Conservation (phyloP, 306 rosid genomes). For the Pyrus bretschneideri region DNA sequence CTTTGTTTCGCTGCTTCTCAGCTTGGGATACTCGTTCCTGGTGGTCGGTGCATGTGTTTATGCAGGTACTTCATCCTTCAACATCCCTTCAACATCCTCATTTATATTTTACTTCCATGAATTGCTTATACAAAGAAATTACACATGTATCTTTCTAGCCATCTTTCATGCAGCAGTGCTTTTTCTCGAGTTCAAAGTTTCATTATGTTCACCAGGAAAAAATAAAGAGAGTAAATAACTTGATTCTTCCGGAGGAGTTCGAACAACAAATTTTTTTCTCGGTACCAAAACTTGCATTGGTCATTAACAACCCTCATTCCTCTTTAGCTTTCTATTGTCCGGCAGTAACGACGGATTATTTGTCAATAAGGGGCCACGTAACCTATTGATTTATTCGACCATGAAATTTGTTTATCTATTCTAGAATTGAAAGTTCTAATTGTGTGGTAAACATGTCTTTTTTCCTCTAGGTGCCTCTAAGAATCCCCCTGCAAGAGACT, state of each 20-base stretch:
- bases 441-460: background rate
- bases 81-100: background rate
- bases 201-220: background rate
- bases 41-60: constrained; percentile 66
- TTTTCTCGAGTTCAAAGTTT: background rate
- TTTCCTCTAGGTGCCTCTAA: constrained; percentile 45
- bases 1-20: constrained; percentile 60
- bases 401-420: background rate
- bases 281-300: background rate
- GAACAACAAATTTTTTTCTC: background rate
- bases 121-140: background rate
- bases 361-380: background rate
- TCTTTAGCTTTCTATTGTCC: background rate
- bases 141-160: background rate
- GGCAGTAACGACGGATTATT: background rate
- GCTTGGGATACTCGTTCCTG: constrained; percentile 67
- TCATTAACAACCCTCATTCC: background rate
- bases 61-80: constrained; percentile 42
- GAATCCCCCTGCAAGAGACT: constrained; percentile 50
- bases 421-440: background rate
- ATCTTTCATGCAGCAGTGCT: background rate
- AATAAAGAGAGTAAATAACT: background rate
- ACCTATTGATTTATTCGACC: background rate
- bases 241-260: background rate
- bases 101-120: background rate